These are phyloP conservation scores for Blastobotrys raffinosifermentans DNA, from an alignment of 1,139 yeast genomes.

Conservation along the genomic window DNA sequence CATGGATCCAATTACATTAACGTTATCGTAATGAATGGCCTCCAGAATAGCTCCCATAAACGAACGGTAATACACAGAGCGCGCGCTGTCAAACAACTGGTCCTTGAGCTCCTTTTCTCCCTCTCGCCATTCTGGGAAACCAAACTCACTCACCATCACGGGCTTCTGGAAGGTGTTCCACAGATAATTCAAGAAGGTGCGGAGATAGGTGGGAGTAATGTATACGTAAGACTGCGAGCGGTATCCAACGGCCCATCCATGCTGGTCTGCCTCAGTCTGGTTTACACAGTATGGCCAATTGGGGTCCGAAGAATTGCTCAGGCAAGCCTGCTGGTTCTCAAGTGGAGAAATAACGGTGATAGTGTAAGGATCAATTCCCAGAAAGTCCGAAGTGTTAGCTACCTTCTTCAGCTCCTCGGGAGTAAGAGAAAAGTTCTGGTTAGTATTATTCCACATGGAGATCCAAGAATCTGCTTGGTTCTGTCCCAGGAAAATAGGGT, in stretches of 20 bases:
- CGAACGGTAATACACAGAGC: neutral
- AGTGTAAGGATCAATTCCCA: constrained; percentile 6
- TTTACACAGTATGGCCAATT: neutral
- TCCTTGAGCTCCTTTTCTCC: neutral
- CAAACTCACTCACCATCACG: neutral
- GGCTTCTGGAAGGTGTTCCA: constrained; percentile 1
- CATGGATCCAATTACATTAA: neutral
- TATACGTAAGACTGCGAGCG: constrained; percentile 6
- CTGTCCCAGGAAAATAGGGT: constrained; percentile 3
- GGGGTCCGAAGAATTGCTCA: constrained; percentile 1
- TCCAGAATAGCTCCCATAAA: neutral
- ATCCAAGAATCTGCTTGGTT: constrained; percentile 3
- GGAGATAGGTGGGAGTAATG: constrained; percentile 1
- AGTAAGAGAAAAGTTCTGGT: constrained; percentile 2
- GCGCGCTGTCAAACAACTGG: neutral
- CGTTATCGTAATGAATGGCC: constrained; percentile 2
- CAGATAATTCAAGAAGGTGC: neutral
- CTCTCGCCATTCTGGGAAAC: constrained; percentile 1
- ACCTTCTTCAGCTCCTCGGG: constrained; percentile 1
- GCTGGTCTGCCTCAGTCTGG: neutral
- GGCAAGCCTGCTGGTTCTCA: constrained; percentile 2
- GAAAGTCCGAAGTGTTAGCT: constrained; percentile 2
- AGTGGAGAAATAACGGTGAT: constrained; percentile 2
- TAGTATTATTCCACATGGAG: neutral
- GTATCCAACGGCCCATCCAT: constrained; percentile 2